A percentile compares a stretch with the other conserved stretches of the same genome.
Conservation (phyloP, 768 basidiomycete species). For the Xerocomus spinulosus region DNA sequence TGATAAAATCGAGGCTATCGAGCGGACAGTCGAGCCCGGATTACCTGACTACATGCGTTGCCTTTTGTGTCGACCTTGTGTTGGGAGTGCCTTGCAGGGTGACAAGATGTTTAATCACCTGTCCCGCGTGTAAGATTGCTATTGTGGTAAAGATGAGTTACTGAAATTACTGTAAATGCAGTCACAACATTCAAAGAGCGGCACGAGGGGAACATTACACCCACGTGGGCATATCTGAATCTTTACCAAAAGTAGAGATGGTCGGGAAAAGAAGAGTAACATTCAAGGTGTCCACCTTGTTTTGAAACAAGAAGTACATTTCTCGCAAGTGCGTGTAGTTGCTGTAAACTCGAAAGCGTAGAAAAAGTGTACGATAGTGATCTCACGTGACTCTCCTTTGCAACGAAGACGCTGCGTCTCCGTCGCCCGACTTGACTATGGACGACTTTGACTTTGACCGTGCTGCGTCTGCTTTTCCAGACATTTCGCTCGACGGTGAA, state of each 20-base stretch:
- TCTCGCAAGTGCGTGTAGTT: too few species aligned
- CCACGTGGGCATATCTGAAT: background rate
- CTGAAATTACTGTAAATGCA: background rate
- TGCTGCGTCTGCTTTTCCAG: conserved; percentile 81
- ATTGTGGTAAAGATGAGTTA: too few species aligned
- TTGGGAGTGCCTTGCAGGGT: background rate
- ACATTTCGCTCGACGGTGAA: conserved; percentile 70
- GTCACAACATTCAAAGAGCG: background rate
- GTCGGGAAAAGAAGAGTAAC: background rate
- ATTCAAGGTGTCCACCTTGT: background rate
- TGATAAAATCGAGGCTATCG: background rate
- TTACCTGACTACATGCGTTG: background rate
- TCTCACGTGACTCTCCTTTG: conserved; percentile 8
- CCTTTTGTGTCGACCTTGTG: background rate
- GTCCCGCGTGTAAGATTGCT: background rate
- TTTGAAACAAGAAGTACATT: background rate
- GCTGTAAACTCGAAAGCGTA: too few species aligned
- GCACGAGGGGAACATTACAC: background rate
- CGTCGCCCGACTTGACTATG: conserved; percentile 7
- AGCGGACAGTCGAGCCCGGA: background rate
- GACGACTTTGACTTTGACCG: conserved; percentile 73
- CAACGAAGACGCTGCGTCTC: background rate
- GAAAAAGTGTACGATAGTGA: background rate
- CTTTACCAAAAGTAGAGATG: background rate
- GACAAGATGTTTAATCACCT: background rate